Evolutionary conservation across 2,329 filamentous ascomycete genomes (phyloP).

Genomic region (Juglanconis oblonga): DNA sequence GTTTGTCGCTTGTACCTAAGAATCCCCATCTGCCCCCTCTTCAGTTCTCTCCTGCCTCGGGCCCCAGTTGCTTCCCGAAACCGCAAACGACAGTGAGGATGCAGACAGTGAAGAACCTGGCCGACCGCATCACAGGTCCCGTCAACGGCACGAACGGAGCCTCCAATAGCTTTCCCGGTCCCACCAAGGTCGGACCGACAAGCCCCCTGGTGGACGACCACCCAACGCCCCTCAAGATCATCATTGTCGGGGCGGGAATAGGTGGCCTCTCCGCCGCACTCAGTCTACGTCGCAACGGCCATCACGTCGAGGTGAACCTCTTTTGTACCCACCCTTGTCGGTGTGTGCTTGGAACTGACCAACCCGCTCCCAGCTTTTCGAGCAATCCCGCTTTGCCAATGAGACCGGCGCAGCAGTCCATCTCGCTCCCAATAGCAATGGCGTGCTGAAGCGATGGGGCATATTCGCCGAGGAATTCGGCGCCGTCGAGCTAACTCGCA

Average conservation of each 20-base stretch:
- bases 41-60: neutral
- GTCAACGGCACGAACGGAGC: neutral
- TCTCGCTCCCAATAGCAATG: conserved; percentile 59
- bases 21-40: neutral
- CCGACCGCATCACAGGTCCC: neutral
- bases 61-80: neutral
- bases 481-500: conserved; percentile 27
- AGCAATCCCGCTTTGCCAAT: conserved; percentile 53
- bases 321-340: too few relatives aligned
- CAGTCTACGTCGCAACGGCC: conserved; percentile 49
- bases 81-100: neutral
- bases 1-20: too few relatives aligned
- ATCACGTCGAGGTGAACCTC: conserved; percentile 35
- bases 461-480: conserved; percentile 36
- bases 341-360: too few relatives aligned
- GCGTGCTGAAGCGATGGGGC: conserved; percentile 44
- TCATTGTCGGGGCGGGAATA: conserved; percentile 43
- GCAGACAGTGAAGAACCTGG: conserved; percentile 2
- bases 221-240: conserved; percentile 20
- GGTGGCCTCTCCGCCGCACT: conserved; percentile 52
- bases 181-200: conserved; percentile 9
- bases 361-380: conserved; percentile 40
- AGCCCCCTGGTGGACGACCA: conserved; percentile 14
- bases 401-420: conserved; percentile 63
- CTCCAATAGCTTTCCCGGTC: neutral